These are phyloP conservation scores for Raddia guianensis DNA, from an alignment of 176 grass and related monocot species.

Conservation along the genomic window DNA sequence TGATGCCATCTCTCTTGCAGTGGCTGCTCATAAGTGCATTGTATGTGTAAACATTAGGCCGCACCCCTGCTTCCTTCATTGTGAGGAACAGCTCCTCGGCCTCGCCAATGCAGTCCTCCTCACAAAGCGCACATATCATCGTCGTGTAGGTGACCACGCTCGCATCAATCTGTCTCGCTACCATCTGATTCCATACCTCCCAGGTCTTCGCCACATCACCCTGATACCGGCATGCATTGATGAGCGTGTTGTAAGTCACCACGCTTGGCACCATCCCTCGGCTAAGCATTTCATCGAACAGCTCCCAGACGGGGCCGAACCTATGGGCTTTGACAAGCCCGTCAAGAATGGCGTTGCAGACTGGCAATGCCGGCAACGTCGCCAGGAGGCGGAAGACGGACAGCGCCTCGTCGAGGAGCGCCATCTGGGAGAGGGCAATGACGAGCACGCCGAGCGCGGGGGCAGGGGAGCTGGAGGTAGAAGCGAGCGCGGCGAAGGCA, in stretches of 20 bases:
- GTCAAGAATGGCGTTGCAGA: slow-evolving; percentile 49
- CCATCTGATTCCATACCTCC: slow-evolving; percentile 55
- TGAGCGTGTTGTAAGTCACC: slow-evolving; percentile 59
- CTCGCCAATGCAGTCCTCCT: slow-evolving; percentile 41
- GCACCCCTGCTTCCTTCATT: slow-evolving; percentile 55
- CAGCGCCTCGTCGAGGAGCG: slow-evolving; percentile 44
- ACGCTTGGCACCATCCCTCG: slow-evolving; percentile 48
- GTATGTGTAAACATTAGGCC: slow-evolving; percentile 52
- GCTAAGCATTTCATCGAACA: slow-evolving; percentile 58
- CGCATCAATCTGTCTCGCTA: slow-evolving; percentile 25
- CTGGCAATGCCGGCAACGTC: slow-evolving; percentile 38
- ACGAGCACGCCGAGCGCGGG: slow-evolving; percentile 55
- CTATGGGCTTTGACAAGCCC: slow-evolving; percentile 40
- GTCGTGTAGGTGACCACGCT: slow-evolving; percentile 58
- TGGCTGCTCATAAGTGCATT: slow-evolving; percentile 54
- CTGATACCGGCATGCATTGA: slow-evolving; percentile 48
- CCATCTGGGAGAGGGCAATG: slow-evolving; percentile 54
- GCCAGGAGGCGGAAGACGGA: slow-evolving; percentile 40
- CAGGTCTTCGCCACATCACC: slow-evolving; percentile 38
- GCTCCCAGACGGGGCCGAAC: slow-evolving; percentile 36
- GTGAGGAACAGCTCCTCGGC: slow-evolving; percentile 31
- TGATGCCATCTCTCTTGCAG: slow-evolving; percentile 36
- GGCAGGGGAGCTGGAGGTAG: slow-evolving; percentile 33
- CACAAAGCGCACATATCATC: slow-evolving; percentile 52
- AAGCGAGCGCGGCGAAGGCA: slow-evolving; percentile 42